Evolutionary conservation across 306 rosid species (phyloP).

Genomic region (Prunus fruticosa): DNA sequence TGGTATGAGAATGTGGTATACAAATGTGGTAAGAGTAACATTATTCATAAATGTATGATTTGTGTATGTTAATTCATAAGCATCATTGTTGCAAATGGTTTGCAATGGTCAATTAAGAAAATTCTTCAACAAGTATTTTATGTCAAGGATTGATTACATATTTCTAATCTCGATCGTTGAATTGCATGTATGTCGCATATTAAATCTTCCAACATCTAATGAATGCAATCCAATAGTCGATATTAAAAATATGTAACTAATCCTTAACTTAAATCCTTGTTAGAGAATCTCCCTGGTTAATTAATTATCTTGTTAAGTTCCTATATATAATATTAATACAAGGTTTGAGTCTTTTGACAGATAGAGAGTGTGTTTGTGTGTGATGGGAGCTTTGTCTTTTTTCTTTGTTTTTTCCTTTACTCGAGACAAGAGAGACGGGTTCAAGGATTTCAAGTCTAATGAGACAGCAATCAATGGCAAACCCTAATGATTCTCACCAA

Average conservation of each 20-base stretch:
- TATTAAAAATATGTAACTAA: too few relatives aligned
- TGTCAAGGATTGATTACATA: too few relatives aligned
- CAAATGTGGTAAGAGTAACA: too few relatives aligned
- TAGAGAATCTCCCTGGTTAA: not conserved
- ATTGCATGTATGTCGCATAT: too few relatives aligned
- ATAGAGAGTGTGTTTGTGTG: not conserved
- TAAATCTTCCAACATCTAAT: too few relatives aligned
- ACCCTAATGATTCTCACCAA: not conserved
- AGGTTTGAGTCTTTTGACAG: not conserved
- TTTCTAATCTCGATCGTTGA: too few relatives aligned
- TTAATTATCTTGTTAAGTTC: not conserved
- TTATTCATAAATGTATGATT: not conserved
- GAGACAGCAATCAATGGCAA: conserved; percentile 2
- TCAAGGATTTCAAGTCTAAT: not conserved
- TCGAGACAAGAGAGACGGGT: not conserved
- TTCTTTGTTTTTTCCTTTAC: not conserved
- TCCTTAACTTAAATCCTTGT: too few relatives aligned
- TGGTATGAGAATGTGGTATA: too few relatives aligned
- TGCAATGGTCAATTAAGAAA: too few relatives aligned
- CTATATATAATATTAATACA: not conserved
- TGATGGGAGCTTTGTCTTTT: not conserved
- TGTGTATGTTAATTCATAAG: not conserved
- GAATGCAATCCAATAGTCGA: too few relatives aligned
- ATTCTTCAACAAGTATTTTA: too few relatives aligned
- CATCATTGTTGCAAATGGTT: too few relatives aligned